These are phyloP conservation scores for Leccinum ochraceum DNA, from an alignment of 768 basidiomycete genomes.

Conservation along the genomic window DNA sequence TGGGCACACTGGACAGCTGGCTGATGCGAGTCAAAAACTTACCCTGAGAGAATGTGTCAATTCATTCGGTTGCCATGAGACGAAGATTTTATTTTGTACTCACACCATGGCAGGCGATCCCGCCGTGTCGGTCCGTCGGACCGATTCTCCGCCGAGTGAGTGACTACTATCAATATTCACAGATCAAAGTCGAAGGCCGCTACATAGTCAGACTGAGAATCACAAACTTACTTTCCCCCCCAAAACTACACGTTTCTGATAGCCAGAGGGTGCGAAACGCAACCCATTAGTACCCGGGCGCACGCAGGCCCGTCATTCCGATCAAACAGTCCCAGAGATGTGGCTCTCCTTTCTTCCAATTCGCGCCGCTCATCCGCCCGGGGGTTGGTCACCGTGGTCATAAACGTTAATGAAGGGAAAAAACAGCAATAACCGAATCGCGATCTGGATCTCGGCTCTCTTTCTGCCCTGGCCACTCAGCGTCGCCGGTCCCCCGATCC, in stretches of 20 bases:
- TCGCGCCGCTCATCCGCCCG: background rate
- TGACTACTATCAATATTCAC: background rate
- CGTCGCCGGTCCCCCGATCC: background rate
- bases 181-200: background rate
- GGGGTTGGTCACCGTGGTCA: background rate
- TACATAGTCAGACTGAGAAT: background rate
- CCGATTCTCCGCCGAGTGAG: background rate
- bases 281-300: background rate
- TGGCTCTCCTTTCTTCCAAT: background rate
- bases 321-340: background rate
- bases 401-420: background rate
- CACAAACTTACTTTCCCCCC: background rate
- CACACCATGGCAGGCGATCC: background rate
- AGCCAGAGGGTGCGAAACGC: background rate
- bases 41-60: background rate
- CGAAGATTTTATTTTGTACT: background rate
- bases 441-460: slow-evolving; percentile 8
- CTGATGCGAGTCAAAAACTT: background rate
- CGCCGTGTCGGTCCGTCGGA: background rate
- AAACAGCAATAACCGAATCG: background rate
- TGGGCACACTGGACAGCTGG: background rate
- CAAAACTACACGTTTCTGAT: background rate
- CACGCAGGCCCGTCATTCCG: background rate
- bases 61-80: background rate
- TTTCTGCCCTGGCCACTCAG: background rate